Conservation (phyloP, 306 rosid species). For the Trifolium subterraneum region DNA sequence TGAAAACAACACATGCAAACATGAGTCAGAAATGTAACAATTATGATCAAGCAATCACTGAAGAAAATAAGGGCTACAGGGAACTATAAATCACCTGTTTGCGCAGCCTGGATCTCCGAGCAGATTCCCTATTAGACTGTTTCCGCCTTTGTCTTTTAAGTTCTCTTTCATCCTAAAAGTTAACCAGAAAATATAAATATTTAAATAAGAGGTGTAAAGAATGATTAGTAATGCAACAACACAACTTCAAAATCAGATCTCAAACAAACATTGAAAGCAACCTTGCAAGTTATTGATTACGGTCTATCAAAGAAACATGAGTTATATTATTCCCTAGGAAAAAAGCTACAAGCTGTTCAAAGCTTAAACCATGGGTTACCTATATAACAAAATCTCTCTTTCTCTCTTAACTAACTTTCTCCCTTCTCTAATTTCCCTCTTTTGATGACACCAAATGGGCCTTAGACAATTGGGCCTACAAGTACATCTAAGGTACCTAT, state of each 20-base stretch:
- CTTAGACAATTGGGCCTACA: neutral
- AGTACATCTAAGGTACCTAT: neutral
- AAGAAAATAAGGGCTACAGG: conserved; percentile 21
- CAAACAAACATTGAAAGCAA: neutral
- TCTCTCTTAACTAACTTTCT: neutral
- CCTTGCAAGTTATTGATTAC: neutral
- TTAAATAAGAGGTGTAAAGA: conserved; percentile 8
- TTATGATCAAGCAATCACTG: conserved; percentile 32
- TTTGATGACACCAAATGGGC: neutral
- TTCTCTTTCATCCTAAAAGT: conserved; percentile 91
- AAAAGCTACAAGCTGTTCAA: neutral
- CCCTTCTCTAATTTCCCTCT: neutral
- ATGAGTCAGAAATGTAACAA: conserved; percentile 17
- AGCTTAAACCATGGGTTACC: neutral
- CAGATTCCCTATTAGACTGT: conserved; percentile 98
- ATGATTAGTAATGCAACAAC: neutral
- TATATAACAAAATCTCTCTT: too few relatives aligned
- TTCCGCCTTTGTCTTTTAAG: conserved; percentile 91
- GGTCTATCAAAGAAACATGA: neutral
- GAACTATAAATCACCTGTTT: conserved; percentile 70
- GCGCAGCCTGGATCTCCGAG: conserved; percentile 96
- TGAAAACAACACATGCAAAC: conserved; percentile 44
- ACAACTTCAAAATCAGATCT: neutral
- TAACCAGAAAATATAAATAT: conserved; percentile 17
- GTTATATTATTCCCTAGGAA: neutral